Evolutionary conservation across 179 eudicot species (phyloP).

Genomic region (Patellifolia procumbens): DNA sequence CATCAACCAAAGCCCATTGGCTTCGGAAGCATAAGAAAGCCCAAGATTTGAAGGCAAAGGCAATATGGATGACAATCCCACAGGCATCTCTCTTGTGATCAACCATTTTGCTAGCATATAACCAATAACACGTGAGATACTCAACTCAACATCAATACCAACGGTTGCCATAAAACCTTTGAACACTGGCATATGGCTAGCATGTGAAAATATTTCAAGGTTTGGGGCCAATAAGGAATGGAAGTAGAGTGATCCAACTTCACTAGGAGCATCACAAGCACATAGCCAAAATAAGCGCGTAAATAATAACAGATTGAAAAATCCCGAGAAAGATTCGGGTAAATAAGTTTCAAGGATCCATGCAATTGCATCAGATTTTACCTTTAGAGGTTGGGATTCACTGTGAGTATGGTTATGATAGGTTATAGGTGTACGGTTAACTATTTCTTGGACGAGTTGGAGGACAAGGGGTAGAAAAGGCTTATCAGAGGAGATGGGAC

Average conservation of each 20-base stretch:
- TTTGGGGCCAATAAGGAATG: slow-evolving; percentile 60
- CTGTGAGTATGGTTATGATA: slow-evolving; percentile 46
- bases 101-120: slow-evolving; percentile 77
- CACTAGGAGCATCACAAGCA: slow-evolving; percentile 66
- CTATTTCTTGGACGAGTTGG: slow-evolving; percentile 71
- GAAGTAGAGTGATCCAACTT: slow-evolving; percentile 69
- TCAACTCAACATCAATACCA: slow-evolving; percentile 71
- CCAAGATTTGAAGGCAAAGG: slow-evolving; percentile 47
- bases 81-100: slow-evolving; percentile 59
- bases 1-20: slow-evolving; percentile 72
- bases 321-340: slow-evolving; percentile 66
- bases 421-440: slow-evolving; percentile 55
- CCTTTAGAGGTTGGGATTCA: slow-evolving; percentile 39
- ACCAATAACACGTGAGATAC: slow-evolving; percentile 71
- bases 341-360: slow-evolving; percentile 70
- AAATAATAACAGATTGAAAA: slow-evolving; percentile 61
- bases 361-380: slow-evolving; percentile 54
- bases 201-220: slow-evolving; percentile 47
- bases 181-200: slow-evolving; percentile 41
- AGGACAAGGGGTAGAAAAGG: slow-evolving; percentile 74
- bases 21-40: slow-evolving; percentile 63
- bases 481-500: slow-evolving; percentile 47
- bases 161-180: slow-evolving; percentile 47
- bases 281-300: slow-evolving; percentile 78
- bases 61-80: slow-evolving; percentile 47